phyloP scores from a whole-genome alignment of 495 filamentous ascomycete genomes.

The Cetradonia linearis region DNA sequence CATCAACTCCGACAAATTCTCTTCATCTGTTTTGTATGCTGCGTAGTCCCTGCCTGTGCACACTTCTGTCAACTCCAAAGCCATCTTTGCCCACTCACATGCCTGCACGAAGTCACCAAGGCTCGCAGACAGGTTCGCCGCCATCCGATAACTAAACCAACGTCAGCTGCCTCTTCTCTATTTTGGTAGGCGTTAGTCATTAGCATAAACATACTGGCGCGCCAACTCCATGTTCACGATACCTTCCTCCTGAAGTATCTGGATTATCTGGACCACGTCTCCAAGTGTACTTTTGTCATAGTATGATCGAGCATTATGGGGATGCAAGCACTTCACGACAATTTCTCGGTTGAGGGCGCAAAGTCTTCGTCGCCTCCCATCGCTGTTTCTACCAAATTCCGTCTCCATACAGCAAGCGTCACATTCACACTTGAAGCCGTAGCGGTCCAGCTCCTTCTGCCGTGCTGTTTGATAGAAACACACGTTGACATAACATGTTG shows the following conservation, averaged over 20 bases:
- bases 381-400: neutral
- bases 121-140: neutral
- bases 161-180: neutral
- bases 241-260: neutral
- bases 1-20: neutral
- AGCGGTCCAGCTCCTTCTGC: neutral
- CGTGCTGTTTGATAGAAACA: neutral
- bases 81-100: neutral
- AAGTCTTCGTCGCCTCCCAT: neutral
- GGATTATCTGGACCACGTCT: neutral
- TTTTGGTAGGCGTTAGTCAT: neutral
- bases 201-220: neutral
- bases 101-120: neutral
- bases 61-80: neutral
- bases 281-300: neutral
- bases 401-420: neutral
- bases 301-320: neutral
- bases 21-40: neutral
- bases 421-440: slow-evolving; percentile 1
- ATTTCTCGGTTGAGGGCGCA: neutral
- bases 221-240: slow-evolving; percentile 2
- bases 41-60: slow-evolving; percentile 4
- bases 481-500: neutral
- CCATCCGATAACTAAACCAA: neutral
- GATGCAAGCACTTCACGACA: neutral